Evolutionary conservation across 257 asterid genomes (phyloP).

Genomic region (Parsonsia alboflavescens): DNA sequence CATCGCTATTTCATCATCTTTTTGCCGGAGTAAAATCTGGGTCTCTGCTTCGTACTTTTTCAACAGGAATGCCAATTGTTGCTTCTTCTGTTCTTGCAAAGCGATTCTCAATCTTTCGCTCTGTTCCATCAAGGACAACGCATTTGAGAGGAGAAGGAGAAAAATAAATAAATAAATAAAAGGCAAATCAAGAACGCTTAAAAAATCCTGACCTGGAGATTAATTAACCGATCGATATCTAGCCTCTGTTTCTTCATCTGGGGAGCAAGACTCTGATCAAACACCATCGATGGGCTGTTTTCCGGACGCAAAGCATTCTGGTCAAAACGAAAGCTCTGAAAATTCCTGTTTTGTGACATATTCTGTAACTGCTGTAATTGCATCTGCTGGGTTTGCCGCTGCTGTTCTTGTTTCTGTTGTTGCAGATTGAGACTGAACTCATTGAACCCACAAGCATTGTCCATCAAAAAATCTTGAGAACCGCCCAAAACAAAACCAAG

Average conservation of each 20-base stretch:
- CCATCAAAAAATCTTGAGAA: conserved; percentile 38
- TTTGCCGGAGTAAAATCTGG: conserved; percentile 35
- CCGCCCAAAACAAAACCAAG: conserved; percentile 28
- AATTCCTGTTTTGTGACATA: conserved; percentile 12
- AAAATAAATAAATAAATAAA: not conserved
- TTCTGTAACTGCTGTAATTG: conserved; percentile 32
- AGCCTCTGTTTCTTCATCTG: conserved; percentile 41
- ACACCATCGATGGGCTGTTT: conserved; percentile 7
- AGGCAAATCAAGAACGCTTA: not conserved
- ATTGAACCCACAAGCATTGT: conserved; percentile 39
- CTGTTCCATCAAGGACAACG: conserved; percentile 28
- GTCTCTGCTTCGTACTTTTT: conserved; percentile 48
- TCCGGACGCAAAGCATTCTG: conserved; percentile 1
- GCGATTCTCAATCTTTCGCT: conserved; percentile 52
- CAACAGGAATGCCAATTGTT: conserved; percentile 26
- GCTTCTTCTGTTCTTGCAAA: conserved; percentile 50
- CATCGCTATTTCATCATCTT: conserved; percentile 50
- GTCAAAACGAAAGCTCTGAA: conserved; percentile 2
- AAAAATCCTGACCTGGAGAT: conserved; percentile 43
- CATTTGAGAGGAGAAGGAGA: not conserved
- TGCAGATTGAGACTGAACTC: conserved; percentile 22
- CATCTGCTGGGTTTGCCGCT: conserved; percentile 12
- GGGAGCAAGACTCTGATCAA: conserved; percentile 23
- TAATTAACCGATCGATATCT: conserved; percentile 51
- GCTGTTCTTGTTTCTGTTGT: conserved; percentile 19